Percentiles rank a stretch among this genome's conserved stretches.
Evolutionary conservation across 116 monocot species (phyloP).

Genomic region (Zostera marina): DNA sequence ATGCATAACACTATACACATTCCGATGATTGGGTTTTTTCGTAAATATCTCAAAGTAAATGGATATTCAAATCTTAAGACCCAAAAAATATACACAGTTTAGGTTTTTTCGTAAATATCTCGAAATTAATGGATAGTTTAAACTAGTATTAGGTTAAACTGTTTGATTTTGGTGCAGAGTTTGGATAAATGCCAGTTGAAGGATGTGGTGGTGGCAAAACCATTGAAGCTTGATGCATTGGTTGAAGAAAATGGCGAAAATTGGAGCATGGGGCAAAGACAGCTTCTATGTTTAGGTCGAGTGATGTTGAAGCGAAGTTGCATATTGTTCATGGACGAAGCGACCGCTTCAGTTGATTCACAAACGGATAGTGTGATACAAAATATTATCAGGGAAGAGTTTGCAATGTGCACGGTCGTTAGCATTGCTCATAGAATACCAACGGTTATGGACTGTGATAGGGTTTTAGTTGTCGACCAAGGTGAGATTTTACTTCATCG

Average conservation of each 20-base stretch:
- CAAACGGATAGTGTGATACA: constrained; percentile 68
- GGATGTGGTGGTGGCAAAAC: constrained; percentile 61
- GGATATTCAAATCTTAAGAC: no score
- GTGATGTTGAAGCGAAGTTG: constrained; percentile 52
- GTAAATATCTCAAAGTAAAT: no score
- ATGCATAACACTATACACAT: no score
- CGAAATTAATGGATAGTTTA: no score
- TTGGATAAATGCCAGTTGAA: constrained; percentile 85
- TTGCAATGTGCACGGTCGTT: constrained; percentile 49
- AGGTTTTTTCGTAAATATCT: no score
- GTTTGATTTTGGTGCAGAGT: constrained; percentile 32
- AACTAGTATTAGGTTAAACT: no score
- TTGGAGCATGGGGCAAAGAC: constrained; percentile 78
- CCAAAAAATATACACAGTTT: no score
- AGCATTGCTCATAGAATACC: constrained; percentile 80
- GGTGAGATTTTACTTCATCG: constrained; percentile 15
- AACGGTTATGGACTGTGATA: constrained; percentile 65
- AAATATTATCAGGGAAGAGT: constrained; percentile 61
- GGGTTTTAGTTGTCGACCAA: constrained; percentile 59
- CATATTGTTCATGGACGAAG: constrained; percentile 67
- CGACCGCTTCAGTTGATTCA: constrained; percentile 68
- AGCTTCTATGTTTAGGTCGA: constrained; percentile 62
- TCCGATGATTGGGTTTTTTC: no score
- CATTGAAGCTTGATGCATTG: constrained; percentile 73
- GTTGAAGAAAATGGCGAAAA: constrained; percentile 72